These are phyloP conservation scores for Saccharomyces mikatae DNA, from an alignment of 805 yeast species.

Conservation along the genomic window DNA sequence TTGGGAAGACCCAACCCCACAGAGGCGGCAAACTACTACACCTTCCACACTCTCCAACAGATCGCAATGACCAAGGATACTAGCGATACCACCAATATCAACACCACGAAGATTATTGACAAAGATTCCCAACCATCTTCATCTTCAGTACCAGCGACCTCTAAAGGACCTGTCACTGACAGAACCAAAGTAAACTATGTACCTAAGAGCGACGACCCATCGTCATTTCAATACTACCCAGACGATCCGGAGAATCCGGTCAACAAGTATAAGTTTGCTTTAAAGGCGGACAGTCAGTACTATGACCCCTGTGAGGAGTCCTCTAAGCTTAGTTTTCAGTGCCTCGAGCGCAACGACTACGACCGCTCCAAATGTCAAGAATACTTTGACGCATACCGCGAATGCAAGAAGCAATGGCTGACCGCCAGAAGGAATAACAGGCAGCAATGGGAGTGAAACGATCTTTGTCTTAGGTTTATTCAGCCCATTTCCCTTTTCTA, in stretches of 20 bases:
- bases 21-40: neutral
- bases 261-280: constrained; percentile 60
- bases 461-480: neutral
- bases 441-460: constrained; percentile 21
- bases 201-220: constrained; percentile 13
- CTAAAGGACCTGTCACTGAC: constrained; percentile 5
- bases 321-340: constrained; percentile 75
- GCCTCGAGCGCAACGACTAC: constrained; percentile 71
- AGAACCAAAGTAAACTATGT: constrained; percentile 18
- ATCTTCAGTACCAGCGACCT: neutral
- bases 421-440: constrained; percentile 32
- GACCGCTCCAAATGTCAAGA: constrained; percentile 64
- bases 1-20: neutral
- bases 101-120: constrained; percentile 32
- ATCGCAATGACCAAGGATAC: constrained; percentile 14
- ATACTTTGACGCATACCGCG: constrained; percentile 87
- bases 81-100: constrained; percentile 44
- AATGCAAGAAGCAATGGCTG: constrained; percentile 77
- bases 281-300: constrained; percentile 73
- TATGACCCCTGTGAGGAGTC: constrained; percentile 93
- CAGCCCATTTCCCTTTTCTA: neutral
- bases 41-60: neutral
- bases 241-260: constrained; percentile 73
- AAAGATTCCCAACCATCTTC: neutral
- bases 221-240: constrained; percentile 42